These are phyloP conservation scores for Cenchrus purpureus DNA, from an alignment of 176 grass and related monocot species.

Conservation along the genomic window DNA sequence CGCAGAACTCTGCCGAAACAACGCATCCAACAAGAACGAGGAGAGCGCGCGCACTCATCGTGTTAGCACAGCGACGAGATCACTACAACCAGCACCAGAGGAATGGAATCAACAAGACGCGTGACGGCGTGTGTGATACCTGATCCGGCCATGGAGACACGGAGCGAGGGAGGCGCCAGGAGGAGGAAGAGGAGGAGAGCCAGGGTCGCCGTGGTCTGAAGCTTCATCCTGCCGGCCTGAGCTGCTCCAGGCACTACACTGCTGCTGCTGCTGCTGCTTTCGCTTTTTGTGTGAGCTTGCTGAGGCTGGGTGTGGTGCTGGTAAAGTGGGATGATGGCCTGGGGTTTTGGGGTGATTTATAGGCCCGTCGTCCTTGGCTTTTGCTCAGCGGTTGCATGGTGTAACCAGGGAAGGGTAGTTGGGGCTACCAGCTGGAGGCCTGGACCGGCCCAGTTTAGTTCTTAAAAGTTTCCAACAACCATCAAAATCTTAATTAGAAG, in stretches of 20 bases:
- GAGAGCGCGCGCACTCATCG: background rate
- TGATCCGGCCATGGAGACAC: slow-evolving; percentile 64
- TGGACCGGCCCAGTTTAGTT: background rate
- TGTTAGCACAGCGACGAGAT: background rate
- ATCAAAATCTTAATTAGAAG: too few relatives aligned
- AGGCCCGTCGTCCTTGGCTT: slow-evolving; percentile 1
- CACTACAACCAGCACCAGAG: background rate
- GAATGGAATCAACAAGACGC: too few relatives aligned
- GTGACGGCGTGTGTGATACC: slow-evolving; percentile 22
- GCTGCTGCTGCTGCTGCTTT: background rate
- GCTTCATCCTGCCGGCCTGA: slow-evolving; percentile 50
- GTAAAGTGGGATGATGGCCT: background rate
- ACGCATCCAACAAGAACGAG: background rate
- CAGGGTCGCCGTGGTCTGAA: slow-evolving; percentile 20
- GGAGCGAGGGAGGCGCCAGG: slow-evolving; percentile 40
- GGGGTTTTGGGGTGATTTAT: slow-evolving; percentile 49
- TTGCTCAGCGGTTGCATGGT: background rate
- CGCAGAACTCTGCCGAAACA: slow-evolving; percentile 54
- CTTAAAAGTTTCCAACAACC: too few relatives aligned
- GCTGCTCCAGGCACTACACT: background rate
- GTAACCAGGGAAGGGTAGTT: slow-evolving; percentile 11
- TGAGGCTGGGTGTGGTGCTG: background rate
- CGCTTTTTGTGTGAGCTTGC: slow-evolving; percentile 18
- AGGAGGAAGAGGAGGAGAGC: slow-evolving; percentile 57
- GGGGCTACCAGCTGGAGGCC: background rate